These are phyloP conservation scores for Chaetomiaceae sp. DNA, from an alignment of 2,329 filamentous ascomycete genomes.

Conservation along the genomic window DNA sequence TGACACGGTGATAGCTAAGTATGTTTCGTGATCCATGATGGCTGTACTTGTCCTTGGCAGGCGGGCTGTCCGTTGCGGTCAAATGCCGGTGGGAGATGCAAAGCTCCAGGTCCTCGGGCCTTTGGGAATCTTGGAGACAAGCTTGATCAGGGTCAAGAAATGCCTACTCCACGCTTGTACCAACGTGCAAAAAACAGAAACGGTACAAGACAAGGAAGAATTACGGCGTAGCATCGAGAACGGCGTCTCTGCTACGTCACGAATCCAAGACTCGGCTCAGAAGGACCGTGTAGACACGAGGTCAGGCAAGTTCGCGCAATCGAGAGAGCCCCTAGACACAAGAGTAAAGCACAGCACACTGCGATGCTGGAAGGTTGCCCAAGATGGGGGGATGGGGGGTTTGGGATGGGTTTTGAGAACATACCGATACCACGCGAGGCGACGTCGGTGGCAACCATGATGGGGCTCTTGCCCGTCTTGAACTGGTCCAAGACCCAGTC, in stretches of 20 bases:
- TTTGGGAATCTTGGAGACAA: conserved; percentile 53
- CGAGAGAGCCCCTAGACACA: conserved; percentile 81
- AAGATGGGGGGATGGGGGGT: conserved; percentile 26
- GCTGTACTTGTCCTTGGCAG: conserved; percentile 50
- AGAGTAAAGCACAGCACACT: conserved; percentile 80
- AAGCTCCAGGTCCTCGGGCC: conserved; percentile 54
- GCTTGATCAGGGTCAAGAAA: conserved; percentile 74
- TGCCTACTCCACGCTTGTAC: conserved; percentile 77
- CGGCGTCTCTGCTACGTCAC: conserved; percentile 56
- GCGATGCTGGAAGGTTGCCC: conserved; percentile 52
- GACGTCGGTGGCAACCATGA: conserved; percentile 99
- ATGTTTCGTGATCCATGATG: conserved; percentile 47
- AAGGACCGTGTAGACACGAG: conserved; percentile 77
- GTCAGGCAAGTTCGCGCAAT: conserved; percentile 91
- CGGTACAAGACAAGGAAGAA: conserved; percentile 73
- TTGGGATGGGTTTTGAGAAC: conserved; percentile 59
- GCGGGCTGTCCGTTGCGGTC: conserved; percentile 58
- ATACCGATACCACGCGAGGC: conserved; percentile 99
- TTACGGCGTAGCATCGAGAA: conserved; percentile 62
- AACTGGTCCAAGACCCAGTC: conserved; percentile 99
- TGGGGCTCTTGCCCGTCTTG: conserved; percentile 98
- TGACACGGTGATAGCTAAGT: conserved; percentile 40
- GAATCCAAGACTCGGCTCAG: conserved; percentile 83
- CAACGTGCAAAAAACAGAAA: conserved; percentile 49
- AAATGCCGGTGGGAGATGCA: conserved; percentile 48